Conservation (phyloP, 164 flowering plant genomes). For the Santalum album region DNA sequence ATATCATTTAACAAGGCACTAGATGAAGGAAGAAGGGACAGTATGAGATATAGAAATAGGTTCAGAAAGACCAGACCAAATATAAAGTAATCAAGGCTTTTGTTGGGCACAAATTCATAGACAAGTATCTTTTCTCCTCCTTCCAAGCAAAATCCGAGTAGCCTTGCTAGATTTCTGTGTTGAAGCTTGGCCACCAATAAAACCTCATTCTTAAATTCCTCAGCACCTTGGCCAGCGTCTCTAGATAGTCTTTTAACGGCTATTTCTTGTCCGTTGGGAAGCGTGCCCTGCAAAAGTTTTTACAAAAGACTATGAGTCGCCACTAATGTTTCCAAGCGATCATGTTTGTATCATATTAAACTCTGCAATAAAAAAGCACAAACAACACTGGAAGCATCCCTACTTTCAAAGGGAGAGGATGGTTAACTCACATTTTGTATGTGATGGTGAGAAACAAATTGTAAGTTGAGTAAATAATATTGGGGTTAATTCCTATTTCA, state of each 20-base stretch:
- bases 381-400: too few species aligned
- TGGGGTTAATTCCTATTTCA: too few species aligned
- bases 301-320: too few species aligned
- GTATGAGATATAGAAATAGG: background rate
- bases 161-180: constrained; percentile 34
- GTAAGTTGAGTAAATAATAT: too few species aligned
- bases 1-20: too few species aligned
- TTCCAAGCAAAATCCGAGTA: constrained; percentile 31
- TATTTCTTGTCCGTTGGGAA: constrained; percentile 23
- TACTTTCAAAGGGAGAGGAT: too few species aligned
- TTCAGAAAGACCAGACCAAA: constrained; percentile 14
- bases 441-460: too few species aligned
- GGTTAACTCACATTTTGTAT: too few species aligned
- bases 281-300: constrained; percentile 21
- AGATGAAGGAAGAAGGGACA: too few species aligned
- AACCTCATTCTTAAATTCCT: constrained; percentile 33
- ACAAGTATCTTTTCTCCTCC: constrained; percentile 30
- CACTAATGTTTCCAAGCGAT: background rate
- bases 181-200: constrained; percentile 31
- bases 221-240: constrained; percentile 26
- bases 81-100: constrained; percentile 22
- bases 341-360: background rate
- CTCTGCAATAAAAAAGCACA: too few species aligned
- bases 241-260: constrained; percentile 39
- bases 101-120: constrained; percentile 34